Evolutionary conservation across 129 eudicot species (phyloP).

Genomic region (Saussurea involucrata): DNA sequence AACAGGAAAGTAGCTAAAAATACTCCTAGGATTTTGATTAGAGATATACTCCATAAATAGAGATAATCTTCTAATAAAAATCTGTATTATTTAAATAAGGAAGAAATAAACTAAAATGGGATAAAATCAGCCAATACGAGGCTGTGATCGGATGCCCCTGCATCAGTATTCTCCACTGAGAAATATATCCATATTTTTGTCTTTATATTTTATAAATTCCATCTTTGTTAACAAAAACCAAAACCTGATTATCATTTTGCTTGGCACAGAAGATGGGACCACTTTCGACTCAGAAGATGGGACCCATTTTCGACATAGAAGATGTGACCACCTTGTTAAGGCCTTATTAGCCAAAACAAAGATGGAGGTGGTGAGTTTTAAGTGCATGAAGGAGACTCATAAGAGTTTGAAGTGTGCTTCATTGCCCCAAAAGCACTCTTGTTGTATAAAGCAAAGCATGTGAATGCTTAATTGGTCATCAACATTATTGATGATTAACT

Average conservation of each 20-base stretch:
- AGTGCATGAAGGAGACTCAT: slow-evolving; percentile 36
- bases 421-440: slow-evolving; percentile 34
- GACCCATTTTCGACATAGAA: background rate
- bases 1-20: background rate
- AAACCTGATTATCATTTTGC: background rate
- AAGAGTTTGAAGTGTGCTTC: slow-evolving; percentile 27
- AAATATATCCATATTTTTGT: background rate
- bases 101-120: background rate
- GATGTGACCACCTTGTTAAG: background rate
- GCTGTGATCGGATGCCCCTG: background rate
- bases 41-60: too few relatives aligned
- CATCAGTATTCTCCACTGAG: background rate
- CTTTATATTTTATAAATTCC: background rate
- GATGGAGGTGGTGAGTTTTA: slow-evolving; percentile 18
- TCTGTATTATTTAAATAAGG: too few relatives aligned
- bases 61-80: too few relatives aligned
- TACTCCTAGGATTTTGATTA: too few relatives aligned
- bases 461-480: slow-evolving; percentile 35
- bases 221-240: background rate
- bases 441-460: slow-evolving; percentile 37
- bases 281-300: background rate
- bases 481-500: slow-evolving; percentile 19
- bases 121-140: background rate
- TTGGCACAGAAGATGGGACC: background rate
- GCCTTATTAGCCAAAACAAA: slow-evolving; percentile 3